Evolutionary conservation across 1,284 basidiomycete genomes (phyloP).

Genomic region (Puccinia novopanici): DNA sequence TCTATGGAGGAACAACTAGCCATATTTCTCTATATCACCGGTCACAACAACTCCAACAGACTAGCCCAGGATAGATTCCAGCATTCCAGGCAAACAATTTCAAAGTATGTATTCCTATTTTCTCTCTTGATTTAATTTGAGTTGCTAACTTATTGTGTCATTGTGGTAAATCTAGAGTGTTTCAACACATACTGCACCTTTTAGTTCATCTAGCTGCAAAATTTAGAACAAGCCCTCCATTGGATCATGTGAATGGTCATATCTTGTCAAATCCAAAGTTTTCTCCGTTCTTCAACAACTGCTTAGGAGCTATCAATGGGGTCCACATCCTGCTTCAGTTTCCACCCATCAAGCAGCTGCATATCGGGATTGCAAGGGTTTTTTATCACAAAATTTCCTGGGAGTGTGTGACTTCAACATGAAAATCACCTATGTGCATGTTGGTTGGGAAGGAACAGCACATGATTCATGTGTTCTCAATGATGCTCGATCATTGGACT

Average conservation of each 20-base stretch:
- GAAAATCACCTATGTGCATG: conserved; percentile 59
- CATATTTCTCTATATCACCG: neutral
- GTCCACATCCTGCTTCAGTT: conserved; percentile 59
- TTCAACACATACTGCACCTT: no score
- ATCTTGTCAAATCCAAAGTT: conserved; percentile 43
- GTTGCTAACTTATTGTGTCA: no score
- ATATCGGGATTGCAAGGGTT: conserved; percentile 60
- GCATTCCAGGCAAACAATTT: conserved; percentile 51
- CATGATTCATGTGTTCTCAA: conserved; percentile 59
- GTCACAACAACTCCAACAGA: neutral
- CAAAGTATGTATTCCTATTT: neutral
- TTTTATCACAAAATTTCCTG: conserved; percentile 60
- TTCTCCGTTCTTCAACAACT: conserved; percentile 60
- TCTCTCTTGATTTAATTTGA: no score
- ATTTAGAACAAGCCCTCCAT: no score
- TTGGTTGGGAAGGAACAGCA: conserved; percentile 61
- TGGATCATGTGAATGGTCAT: no score
- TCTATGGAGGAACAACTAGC: neutral
- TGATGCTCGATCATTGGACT: conserved; percentile 54
- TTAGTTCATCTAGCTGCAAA: neutral
- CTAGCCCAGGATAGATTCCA: conserved; percentile 51
- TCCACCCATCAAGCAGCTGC: conserved; percentile 54
- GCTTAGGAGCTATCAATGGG: conserved; percentile 62
- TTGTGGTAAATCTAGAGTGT: no score
- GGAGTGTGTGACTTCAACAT: conserved; percentile 58